Conservation (phyloP, 2,329 filamentous ascomycete genomes). For the Colletotrichum musae region DNA sequence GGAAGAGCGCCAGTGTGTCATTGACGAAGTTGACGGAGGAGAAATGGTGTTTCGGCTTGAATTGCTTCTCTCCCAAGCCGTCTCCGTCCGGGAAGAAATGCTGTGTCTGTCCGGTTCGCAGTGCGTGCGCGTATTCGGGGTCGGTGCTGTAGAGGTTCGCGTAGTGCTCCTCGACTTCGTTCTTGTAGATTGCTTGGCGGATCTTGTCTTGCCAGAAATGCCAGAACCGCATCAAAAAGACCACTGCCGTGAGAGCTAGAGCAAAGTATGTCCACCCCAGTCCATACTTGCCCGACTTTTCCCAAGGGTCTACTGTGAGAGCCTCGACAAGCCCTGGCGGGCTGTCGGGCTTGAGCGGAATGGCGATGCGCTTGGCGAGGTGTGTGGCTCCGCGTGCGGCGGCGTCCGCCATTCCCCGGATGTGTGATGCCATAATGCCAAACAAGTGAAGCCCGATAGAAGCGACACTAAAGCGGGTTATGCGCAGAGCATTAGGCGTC, state of each 20-base stretch:
- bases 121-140: constrained; percentile 60
- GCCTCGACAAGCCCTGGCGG: constrained; percentile 74
- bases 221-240: constrained; percentile 82
- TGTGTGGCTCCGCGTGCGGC: constrained; percentile 53
- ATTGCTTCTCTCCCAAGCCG: constrained; percentile 69
- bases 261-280: constrained; percentile 92
- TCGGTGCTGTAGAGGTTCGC: constrained; percentile 67
- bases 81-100: constrained; percentile 82
- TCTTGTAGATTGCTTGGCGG: constrained; percentile 88
- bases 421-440: constrained; percentile 57
- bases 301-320: constrained; percentile 82
- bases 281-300: constrained; percentile 85
- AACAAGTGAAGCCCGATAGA: constrained; percentile 42
- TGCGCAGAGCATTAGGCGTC: constrained; percentile 44
- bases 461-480: constrained; percentile 44
- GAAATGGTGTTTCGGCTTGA: constrained; percentile 78
- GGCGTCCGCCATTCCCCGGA: constrained; percentile 51
- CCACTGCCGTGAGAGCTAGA: constrained; percentile 76
- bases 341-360: constrained; percentile 72
- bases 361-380: constrained; percentile 70
- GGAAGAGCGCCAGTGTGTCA: constrained; percentile 83
- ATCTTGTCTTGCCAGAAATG: constrained; percentile 96
- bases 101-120: constrained; percentile 66
- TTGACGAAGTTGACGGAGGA: constrained; percentile 83
- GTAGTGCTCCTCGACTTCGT: constrained; percentile 79